Conservation (phyloP, 2,329 filamentous ascomycete species). For the Cordyceps tenuipes region DNA sequence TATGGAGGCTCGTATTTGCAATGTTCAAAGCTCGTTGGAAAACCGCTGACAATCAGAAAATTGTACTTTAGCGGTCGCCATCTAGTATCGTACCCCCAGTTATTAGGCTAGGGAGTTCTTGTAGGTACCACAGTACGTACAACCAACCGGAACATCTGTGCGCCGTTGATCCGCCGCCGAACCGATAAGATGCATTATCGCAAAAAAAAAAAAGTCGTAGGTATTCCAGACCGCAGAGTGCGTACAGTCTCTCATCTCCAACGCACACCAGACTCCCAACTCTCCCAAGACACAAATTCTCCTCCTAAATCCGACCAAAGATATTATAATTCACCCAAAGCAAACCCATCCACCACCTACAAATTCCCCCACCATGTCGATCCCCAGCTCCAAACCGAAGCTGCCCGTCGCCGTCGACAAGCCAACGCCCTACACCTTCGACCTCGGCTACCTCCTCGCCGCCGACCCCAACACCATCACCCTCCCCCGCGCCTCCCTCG, state of each 20-base stretch:
- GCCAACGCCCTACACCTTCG: conserved; percentile 85
- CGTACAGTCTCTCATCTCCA: too few relatives aligned
- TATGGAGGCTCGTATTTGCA: conserved; percentile 1
- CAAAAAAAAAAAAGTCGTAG: conserved; percentile 8
- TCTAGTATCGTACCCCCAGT: too few relatives aligned
- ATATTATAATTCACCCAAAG: neutral
- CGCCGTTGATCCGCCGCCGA: conserved; percentile 6
- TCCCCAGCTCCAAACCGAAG: conserved; percentile 34
- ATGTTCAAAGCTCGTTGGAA: neutral
- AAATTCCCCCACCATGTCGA: conserved; percentile 23
- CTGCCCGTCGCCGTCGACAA: conserved; percentile 63
- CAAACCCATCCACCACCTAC: neutral
- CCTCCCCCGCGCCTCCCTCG: conserved; percentile 44
- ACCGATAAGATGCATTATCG: conserved; percentile 5
- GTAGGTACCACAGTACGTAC: neutral
- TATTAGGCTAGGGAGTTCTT: neutral
- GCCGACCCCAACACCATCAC: conserved; percentile 79
- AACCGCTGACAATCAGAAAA: neutral
- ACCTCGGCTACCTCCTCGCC: conserved; percentile 79
- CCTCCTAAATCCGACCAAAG: neutral
- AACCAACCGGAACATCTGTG: neutral
- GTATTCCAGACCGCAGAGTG: neutral
- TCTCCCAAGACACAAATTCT: neutral
- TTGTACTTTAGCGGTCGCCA: neutral
- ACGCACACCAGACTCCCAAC: too few relatives aligned